Conservation (phyloP, 768 basidiomycete genomes). For the Cyclocybe cylindracea region DNA sequence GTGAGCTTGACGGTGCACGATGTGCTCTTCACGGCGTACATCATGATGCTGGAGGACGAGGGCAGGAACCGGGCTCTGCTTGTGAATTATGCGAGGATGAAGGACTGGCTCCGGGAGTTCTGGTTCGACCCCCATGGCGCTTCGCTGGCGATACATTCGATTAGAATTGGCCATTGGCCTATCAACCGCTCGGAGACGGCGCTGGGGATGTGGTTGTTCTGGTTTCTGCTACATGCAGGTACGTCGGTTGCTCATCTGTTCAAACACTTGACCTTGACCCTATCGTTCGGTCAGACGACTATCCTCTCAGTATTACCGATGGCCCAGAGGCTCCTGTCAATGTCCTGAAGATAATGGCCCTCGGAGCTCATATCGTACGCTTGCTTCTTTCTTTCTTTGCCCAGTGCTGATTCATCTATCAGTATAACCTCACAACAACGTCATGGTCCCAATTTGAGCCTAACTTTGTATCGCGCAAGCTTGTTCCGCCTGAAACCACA, state of each 20-base stretch:
- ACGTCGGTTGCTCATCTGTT: conserved; percentile 18
- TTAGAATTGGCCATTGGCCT: conserved; percentile 58
- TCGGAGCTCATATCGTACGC: conserved; percentile 63
- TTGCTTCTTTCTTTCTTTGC: background rate
- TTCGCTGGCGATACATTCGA: conserved; percentile 44
- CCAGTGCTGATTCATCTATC: conserved; percentile 8
- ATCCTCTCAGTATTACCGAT: conserved; percentile 33
- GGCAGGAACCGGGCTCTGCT: conserved; percentile 72
- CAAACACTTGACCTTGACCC: background rate
- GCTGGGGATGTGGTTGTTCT: conserved; percentile 79
- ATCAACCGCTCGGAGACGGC: conserved; percentile 49
- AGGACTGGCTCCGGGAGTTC: conserved; percentile 64
- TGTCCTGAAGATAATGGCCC: conserved; percentile 60
- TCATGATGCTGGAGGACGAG: conserved; percentile 83
- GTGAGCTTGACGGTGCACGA: conserved; percentile 30
- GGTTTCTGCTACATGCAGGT: conserved; percentile 70
- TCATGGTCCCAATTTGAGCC: conserved; percentile 63
- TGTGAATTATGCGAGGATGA: conserved; percentile 64
- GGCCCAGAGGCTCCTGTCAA: conserved; percentile 46
- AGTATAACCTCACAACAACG: conserved; percentile 64
- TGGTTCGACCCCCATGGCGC: conserved; percentile 65
- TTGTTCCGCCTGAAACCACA: conserved; percentile 20
- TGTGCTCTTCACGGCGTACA: conserved; percentile 67
- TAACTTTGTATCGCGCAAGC: conserved; percentile 16
- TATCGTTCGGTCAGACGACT: conserved; percentile 41